Evolutionary conservation across 345 rosid species (phyloP).

Genomic region (Psidium friedrichsthalianum): DNA sequence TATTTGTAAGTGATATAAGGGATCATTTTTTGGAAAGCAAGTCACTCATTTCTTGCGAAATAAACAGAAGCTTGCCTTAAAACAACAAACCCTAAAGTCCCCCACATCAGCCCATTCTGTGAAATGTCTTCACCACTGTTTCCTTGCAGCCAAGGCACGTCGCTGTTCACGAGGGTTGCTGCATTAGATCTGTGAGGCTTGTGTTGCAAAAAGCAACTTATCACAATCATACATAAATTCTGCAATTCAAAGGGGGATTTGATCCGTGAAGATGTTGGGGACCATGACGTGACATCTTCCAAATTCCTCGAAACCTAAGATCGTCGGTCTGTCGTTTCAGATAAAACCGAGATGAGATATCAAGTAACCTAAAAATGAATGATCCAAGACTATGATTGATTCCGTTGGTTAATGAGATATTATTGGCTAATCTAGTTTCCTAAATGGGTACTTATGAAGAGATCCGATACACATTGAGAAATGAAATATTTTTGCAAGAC

Average conservation of each 20-base stretch:
- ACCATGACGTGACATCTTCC: neutral
- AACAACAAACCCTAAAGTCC: too few species aligned
- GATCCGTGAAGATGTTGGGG: neutral
- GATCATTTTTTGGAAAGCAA: too few species aligned
- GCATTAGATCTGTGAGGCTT: neutral
- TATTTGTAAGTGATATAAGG: too few species aligned
- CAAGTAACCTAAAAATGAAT: neutral
- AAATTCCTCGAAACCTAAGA: neutral
- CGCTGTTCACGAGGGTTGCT: neutral
- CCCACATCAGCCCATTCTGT: neutral
- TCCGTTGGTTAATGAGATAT: neutral
- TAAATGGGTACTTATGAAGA: neutral
- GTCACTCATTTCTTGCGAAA: too few species aligned
- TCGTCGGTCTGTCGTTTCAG: neutral
- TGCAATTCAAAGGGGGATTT: neutral
- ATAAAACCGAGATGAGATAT: neutral
- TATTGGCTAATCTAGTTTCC: neutral
- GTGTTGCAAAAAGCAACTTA: neutral
- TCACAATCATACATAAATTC: neutral
- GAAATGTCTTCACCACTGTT: neutral
- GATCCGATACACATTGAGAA: neutral
- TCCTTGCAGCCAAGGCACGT: neutral
- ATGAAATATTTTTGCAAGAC: neutral
- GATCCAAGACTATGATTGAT: neutral
- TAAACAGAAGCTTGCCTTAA: too few species aligned